Conservation (phyloP, 1,284 basidiomycete genomes). For the Ustilago cynodontis region DNA sequence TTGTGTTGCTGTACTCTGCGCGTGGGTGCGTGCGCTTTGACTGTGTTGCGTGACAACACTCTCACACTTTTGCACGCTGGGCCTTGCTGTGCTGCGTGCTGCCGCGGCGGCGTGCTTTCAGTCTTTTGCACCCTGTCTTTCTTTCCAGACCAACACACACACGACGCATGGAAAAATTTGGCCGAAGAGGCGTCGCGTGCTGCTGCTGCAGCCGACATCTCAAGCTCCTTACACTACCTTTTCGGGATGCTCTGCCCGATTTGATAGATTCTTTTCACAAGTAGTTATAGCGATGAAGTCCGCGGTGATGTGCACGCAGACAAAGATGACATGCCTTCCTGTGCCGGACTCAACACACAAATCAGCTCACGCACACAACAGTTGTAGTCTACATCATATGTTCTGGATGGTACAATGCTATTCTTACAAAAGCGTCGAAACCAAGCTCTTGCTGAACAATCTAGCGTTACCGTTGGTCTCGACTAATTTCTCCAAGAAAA, state of each 20-base stretch:
- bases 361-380: background rate
- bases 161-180: background rate
- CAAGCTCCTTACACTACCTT: background rate
- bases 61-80: background rate
- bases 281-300: no score
- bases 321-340: no score
- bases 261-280: background rate
- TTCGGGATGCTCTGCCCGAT: background rate
- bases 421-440: slow-evolving; percentile 43
- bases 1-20: slow-evolving; percentile 4
- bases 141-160: background rate
- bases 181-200: background rate
- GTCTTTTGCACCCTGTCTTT: background rate
- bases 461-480: slow-evolving; percentile 61
- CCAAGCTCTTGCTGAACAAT: slow-evolving; percentile 55
- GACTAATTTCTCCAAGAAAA: slow-evolving; percentile 62
- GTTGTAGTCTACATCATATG: background rate
- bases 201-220: background rate
- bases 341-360: no score
- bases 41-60: slow-evolving; percentile 23
- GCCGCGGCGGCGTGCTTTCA: background rate
- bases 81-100: background rate
- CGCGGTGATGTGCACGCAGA: no score
- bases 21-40: slow-evolving; percentile 3
- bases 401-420: no score